Percentiles rank a stretch among this genome's conserved stretches.
These are phyloP conservation scores for Termitomyces sp. DNA, from an alignment of 768 basidiomycete species.

Conservation along the genomic window DNA sequence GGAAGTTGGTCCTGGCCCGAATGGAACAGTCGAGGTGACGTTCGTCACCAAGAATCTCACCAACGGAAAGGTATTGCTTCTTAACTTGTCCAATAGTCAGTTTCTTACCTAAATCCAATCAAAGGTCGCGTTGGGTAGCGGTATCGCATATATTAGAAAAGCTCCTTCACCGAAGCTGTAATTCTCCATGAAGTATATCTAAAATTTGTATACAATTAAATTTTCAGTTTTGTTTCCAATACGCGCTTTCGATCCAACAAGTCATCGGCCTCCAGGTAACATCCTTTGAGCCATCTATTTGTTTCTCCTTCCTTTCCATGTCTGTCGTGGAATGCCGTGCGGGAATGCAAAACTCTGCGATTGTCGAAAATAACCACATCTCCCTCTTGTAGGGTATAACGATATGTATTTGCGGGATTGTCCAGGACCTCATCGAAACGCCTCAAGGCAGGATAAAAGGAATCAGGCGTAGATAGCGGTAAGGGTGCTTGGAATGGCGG, in stretches of 20 bases:
- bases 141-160: conserved; percentile 62
- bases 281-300: conserved; percentile 89
- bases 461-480: conserved; percentile 43
- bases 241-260: conserved; percentile 59
- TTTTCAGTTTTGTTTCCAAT: conserved; percentile 27
- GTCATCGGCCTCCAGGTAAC: conserved; percentile 67
- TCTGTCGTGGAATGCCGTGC: conserved; percentile 65
- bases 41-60: conserved; percentile 60
- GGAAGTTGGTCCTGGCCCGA: conserved; percentile 67
- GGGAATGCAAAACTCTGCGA: conserved; percentile 80
- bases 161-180: conserved; percentile 23
- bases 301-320: conserved; percentile 41
- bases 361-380: conserved; percentile 94
- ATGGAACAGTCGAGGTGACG: conserved; percentile 55
- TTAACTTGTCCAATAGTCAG: not conserved
- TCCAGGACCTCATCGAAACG: conserved; percentile 60
- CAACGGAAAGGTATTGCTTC: conserved; percentile 48
- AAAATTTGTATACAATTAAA: no score
- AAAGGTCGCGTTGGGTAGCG: conserved; percentile 53
- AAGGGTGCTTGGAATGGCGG: conserved; percentile 94
- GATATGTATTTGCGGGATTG: conserved; percentile 44
- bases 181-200: no score
- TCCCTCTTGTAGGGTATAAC: conserved; percentile 73
- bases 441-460: conserved; percentile 61
- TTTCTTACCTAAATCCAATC: not conserved